A percentile compares a stretch with the other conserved stretches of the same genome.
Evolutionary conservation across 2,329 filamentous ascomycete genomes (phyloP).

Genomic region (Fusarium praegraminearum): DNA sequence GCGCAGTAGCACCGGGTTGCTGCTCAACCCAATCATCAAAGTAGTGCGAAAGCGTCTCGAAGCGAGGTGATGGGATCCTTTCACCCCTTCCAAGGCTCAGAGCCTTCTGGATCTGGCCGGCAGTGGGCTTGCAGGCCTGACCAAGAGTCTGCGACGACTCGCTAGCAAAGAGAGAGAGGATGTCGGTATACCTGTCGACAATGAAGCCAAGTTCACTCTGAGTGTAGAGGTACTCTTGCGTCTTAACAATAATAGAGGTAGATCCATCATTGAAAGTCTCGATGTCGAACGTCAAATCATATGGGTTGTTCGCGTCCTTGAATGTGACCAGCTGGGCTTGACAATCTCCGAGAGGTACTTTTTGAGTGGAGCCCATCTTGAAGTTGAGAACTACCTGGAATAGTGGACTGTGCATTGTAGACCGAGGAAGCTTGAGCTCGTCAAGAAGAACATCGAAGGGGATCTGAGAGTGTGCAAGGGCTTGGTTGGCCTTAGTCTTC

Average conservation of each 20-base stretch:
- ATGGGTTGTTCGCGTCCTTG: constrained; percentile 9
- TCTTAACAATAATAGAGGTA: neutral
- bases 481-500: neutral
- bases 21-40: neutral
- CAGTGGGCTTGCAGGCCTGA: neutral
- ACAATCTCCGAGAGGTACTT: neutral
- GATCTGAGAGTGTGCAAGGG: constrained; percentile 2
- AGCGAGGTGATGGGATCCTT: neutral
- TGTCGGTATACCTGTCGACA: neutral
- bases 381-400: constrained; percentile 10
- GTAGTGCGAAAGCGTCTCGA: neutral
- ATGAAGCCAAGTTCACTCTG: neutral
- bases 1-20: neutral
- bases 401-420: constrained; percentile 7
- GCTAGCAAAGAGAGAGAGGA: neutral
- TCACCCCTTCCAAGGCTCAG: neutral
- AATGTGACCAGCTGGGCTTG: neutral
- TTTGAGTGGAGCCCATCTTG: constrained; percentile 15
- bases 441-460: constrained; percentile 15
- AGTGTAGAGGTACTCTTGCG: constrained; percentile 7
- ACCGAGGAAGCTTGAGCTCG: constrained; percentile 7
- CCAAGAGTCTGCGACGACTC: neutral
- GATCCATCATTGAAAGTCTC: constrained; percentile 1
- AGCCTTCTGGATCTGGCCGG: neutral
- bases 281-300: constrained; percentile 4